These are phyloP conservation scores for Epichloe uncinata DNA, from an alignment of 2,329 filamentous ascomycete species.

Conservation along the genomic window DNA sequence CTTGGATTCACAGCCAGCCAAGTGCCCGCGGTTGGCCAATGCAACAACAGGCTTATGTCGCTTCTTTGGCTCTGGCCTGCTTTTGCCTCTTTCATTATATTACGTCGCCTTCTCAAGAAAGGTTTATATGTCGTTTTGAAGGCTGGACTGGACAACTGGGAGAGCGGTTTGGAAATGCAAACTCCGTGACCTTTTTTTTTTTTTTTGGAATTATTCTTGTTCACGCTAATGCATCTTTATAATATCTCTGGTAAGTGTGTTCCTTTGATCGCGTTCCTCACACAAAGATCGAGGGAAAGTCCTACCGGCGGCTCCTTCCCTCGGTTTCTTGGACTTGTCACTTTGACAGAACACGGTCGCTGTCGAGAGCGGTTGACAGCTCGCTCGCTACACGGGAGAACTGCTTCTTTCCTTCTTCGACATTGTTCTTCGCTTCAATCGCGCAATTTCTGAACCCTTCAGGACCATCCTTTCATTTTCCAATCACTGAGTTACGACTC, in stretches of 20 bases:
- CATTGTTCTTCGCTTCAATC: not conserved
- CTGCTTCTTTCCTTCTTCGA: not conserved
- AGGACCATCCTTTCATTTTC: not conserved
- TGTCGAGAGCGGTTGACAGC: not conserved
- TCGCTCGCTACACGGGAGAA: not conserved
- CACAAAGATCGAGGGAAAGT: not conserved
- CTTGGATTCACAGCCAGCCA: not conserved
- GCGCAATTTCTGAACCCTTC: not conserved
- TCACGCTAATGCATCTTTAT: not conserved
- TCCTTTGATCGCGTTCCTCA: not conserved
- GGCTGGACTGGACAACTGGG: not conserved
- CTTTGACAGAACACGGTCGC: not conserved
- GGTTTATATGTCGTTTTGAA: not conserved
- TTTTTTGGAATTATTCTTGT: not conserved
- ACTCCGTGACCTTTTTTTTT: not conserved
- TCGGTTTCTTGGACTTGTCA: not conserved
- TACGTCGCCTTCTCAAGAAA: not conserved
- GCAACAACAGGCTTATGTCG: not conserved
- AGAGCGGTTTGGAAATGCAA: not conserved
- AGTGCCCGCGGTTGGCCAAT: not conserved
- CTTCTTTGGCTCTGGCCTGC: not conserved
- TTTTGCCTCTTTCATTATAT: not conserved
- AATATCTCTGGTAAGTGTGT: not conserved
- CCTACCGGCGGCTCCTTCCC: conserved; percentile 2
- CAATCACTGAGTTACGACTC: not conserved